phyloP scores from a whole-genome alignment of 208 protist species.

The Trypanosoma cruzi region DNA sequence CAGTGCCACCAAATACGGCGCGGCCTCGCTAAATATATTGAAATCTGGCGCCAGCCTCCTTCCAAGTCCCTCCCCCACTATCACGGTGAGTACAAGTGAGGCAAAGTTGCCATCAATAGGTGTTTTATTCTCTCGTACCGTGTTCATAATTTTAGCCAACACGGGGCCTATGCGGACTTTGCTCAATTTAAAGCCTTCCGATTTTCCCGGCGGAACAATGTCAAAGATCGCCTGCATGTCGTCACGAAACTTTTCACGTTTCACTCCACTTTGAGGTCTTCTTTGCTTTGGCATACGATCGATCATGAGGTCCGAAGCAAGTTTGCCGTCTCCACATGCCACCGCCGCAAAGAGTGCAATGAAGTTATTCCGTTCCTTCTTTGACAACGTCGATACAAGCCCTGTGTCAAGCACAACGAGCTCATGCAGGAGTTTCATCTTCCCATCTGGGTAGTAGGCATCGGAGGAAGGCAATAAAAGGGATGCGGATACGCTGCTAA shows the following conservation, averaged over 20 bases:
- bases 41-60: slow-evolving; percentile 87
- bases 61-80: slow-evolving; percentile 92
- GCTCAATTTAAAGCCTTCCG: slow-evolving; percentile 78
- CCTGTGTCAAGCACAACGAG: slow-evolving; percentile 92
- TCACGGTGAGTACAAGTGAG: slow-evolving; percentile 88
- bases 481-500: not conserved
- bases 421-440: slow-evolving; percentile 55
- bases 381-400: slow-evolving; percentile 85
- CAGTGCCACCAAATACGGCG: slow-evolving; percentile 80
- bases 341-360: slow-evolving; percentile 93
- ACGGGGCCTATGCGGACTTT: slow-evolving; percentile 83
- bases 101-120: slow-evolving; percentile 93
- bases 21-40: slow-evolving; percentile 89
- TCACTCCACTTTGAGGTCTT: slow-evolving; percentile 15
- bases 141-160: slow-evolving; percentile 72
- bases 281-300: slow-evolving; percentile 59
- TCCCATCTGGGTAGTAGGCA: slow-evolving; percentile 58
- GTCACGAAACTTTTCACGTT: slow-evolving; percentile 61
- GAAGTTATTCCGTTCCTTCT: slow-evolving; percentile 91
- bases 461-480: not conserved
- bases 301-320: slow-evolving; percentile 92
- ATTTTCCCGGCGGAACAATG: slow-evolving; percentile 60
- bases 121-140: slow-evolving; percentile 81
- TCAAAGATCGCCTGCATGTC: slow-evolving; percentile 85
- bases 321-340: slow-evolving; percentile 80